Base-by-base conservation (phyloP, 2,329 filamentous ascomycete species). In the Colletotrichum sp. region DNA sequence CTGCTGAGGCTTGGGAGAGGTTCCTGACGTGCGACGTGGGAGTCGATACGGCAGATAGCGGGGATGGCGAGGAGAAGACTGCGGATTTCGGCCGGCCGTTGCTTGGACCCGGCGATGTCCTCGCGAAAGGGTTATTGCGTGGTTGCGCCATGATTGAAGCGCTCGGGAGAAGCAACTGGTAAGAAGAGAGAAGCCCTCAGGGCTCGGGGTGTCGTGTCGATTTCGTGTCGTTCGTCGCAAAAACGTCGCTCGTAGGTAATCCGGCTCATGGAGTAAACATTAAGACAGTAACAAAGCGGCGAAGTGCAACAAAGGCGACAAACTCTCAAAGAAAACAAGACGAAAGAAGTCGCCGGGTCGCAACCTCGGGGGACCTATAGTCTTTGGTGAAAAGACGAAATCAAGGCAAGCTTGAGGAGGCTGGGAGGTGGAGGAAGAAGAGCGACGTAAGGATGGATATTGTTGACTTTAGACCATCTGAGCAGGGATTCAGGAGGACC, bases 61-160 rank as follows among this genome's bases (percentile, higher is more conserved):
- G 79, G n/a, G 86, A 84, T 8, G 92, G 88, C n/a, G 93, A 90
- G 59, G 92, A 88, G 81, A 96, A 91, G 75, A 96, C 88, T 73
- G 92, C 91, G 5, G 96, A 98, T 82, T 95, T 96, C 12, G 95
- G 95, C 79, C 95, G 86, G 78, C 88, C 87, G 70, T 84, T 83
- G 64, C 84, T 86, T 44, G 92, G 89, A 66, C 87, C 89, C 57
- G 94, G 90, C 36, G 95, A 94, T 26, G 93, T 92, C 82, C 95
- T 91, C 76, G 90, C 89, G 83, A 98, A 98, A 18, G 95, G 94
- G 86, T 95, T 96, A 83, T 92, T 94, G 81, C 95, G 93, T 88
- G 93, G 95, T 83, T 93, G 91, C 80, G 93, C 91, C 84, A 91
- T 91, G 84, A 89, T 91, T 80, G 89, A 87, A 28, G 57, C 10